Evolutionary conservation across 139 green algal species (phyloP), one percentile per base, ranked within the genome.

Genomic region (Chlorella sp.): DNA sequence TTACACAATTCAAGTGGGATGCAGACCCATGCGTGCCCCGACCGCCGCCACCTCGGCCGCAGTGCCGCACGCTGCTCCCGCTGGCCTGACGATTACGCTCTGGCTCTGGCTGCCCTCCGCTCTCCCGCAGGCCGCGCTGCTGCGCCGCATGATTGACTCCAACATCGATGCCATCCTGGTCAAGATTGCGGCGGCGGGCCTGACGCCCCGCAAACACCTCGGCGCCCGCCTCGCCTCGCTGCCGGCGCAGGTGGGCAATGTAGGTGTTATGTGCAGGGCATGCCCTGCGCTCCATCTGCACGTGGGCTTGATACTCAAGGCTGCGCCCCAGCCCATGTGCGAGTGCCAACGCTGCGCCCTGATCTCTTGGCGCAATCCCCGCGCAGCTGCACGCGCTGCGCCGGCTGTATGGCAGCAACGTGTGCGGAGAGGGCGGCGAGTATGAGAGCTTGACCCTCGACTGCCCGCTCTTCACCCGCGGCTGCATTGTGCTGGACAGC

Each of bases 341-440:
- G n/a, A n/a, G n/a, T n/a, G n/a, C n/a, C n/a, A n/a, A n/a, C n/a
- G n/a, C n/a, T n/a, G n/a, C n/a, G n/a, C n/a, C n/a, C n/a, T n/a
- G n/a, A n/a, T n/a, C n/a, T n/a, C n/a, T n/a, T n/a, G n/a, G n/a
- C n/a, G n/a, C n/a, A n/a, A n/a, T 51, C 44, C 7, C 9, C 44
- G 6, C 16, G 36, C 71, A 87, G 32, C 90, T 99, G 81, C 82
- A 90, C 30, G 32, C 56, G 3, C 87, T 97, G 80, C 41, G 81
- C 21, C 88, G 92, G 18, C 68, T 83, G 34, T 99, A 95, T 81
- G 96, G 95, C 68, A 93, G 86, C 83, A 98, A 99, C 83, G 91
- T 97, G 63, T 99, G 96, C 85, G 97, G 97, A 0, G 97, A 99
- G 90, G 97, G 97, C 13, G 97, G 97, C 0, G 97, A 99, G 92